Evolutionary conservation across 164 flowering plant genomes (phyloP).

Genomic region (Amborella trichopoda): DNA sequence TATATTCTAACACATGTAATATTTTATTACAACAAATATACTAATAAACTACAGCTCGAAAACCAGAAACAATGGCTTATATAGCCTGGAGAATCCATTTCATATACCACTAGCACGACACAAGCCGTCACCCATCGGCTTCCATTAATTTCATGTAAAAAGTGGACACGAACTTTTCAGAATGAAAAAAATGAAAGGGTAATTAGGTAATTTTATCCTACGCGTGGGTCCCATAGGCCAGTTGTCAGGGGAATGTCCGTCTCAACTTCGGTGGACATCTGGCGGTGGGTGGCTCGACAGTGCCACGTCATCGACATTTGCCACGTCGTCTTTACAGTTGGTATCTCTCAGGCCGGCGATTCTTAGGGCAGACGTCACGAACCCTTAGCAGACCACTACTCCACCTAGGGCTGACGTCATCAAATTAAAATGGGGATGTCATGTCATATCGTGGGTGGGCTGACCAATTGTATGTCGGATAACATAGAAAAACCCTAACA

Average conservation of each 20-base stretch:
- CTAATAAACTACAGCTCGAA: background rate
- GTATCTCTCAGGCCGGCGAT: constrained; percentile 20
- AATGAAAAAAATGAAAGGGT: background rate
- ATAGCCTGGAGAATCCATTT: background rate
- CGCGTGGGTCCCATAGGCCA: constrained; percentile 14
- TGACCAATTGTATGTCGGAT: too few relatives aligned
- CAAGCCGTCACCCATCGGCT: background rate
- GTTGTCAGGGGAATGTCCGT: constrained; percentile 28
- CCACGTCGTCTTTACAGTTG: constrained; percentile 26
- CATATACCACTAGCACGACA: background rate
- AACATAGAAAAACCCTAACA: too few relatives aligned
- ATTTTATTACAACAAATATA: background rate
- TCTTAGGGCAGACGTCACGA: constrained; percentile 3
- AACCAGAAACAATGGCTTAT: background rate
- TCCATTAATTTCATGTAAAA: background rate
- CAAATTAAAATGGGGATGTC: too few relatives aligned
- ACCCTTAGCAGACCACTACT: too few relatives aligned
- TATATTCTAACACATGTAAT: too few relatives aligned
- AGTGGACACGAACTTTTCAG: too few relatives aligned
- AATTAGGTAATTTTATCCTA: constrained; percentile 7
- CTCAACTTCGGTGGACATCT: constrained; percentile 27
- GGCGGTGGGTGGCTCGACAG: constrained; percentile 35
- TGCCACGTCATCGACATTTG: too few relatives aligned
- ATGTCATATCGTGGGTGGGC: too few relatives aligned
- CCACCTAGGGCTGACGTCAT: constrained; percentile 13